phyloP scores from a whole-genome alignment of 2,329 filamentous ascomycete species.

The Blastomyces gilchristii region DNA sequence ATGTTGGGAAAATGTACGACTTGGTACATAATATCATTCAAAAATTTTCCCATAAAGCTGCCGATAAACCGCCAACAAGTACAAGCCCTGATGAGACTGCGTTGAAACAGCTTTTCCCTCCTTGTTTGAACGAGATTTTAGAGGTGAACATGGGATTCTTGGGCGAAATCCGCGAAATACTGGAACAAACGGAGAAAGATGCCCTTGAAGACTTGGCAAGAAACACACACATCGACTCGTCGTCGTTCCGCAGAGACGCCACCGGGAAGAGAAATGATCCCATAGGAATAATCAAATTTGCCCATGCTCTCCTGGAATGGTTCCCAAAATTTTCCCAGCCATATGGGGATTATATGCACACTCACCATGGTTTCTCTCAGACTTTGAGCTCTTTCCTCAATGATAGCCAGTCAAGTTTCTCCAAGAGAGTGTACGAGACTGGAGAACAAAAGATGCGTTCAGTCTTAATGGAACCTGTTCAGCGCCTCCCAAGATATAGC shows the following conservation, averaged over 20 bases:
- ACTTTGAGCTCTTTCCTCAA: slow-evolving; percentile 68
- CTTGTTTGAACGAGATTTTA: slow-evolving; percentile 68
- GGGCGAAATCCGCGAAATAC: slow-evolving; percentile 60
- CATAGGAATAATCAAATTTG: slow-evolving; percentile 67
- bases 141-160: slow-evolving; percentile 73
- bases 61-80: slow-evolving; percentile 48
- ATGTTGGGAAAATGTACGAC: slow-evolving; percentile 78
- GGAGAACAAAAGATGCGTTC: slow-evolving; percentile 88
- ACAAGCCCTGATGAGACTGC: slow-evolving; percentile 62
- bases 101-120: slow-evolving; percentile 68
- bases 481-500: slow-evolving; percentile 86
- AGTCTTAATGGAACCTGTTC: slow-evolving; percentile 89
- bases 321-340: slow-evolving; percentile 85
- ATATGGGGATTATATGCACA: slow-evolving; percentile 86
- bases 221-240: slow-evolving; percentile 39
- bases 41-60: slow-evolving; percentile 65
- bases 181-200: slow-evolving; percentile 75
- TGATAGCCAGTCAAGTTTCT: slow-evolving; percentile 70
- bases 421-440: slow-evolving; percentile 65
- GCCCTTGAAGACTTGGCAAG: slow-evolving; percentile 66
- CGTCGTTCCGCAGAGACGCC: slow-evolving; percentile 38
- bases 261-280: slow-evolving; percentile 49
- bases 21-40: slow-evolving; percentile 70
- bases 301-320: slow-evolving; percentile 76
- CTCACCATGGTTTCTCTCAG: slow-evolving; percentile 77